Evolutionary conservation across 768 basidiomycete genomes (phyloP), one percentile per base, ranked within the genome.

Genomic region (Scleroderma citrinum): DNA sequence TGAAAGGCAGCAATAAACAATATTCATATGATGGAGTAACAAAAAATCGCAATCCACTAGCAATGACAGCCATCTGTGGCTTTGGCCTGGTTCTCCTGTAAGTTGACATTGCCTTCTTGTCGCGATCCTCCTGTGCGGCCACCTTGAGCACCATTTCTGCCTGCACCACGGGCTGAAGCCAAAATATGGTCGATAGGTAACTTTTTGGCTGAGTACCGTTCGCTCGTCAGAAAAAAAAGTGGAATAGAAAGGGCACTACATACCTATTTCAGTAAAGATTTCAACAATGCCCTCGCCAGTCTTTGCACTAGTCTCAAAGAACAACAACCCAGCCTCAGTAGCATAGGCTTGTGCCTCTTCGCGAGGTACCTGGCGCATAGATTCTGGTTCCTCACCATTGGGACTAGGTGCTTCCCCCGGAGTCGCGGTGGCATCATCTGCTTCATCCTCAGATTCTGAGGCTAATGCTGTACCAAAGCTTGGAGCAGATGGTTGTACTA

Each of bases 241-340:
- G 24, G 30, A 11, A 39, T 5, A 16, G 44, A 16, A 42, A 17
- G 48, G 49, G 36, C 23, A 3, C 19, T 13, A 67, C 80, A 48
- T 46, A 97, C 94, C 95, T 61, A 99, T 98, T 70, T 97, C 94
- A 11, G 94, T 98, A 68, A 99, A 99, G 26, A 98, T 82, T 61
- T 98, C 96, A 21, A 92, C 87, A 48, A 98, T 81, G 34, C 92
- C 93, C 60, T 94, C 88, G 16, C 94, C 93, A 5, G 91, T 92
- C 81, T 98, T 99, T 21, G 96, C 96, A 60, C 87, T 90, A 32
- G 94, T 96, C 75, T 99, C 96, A 58, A 95, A 96, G 77, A 98
- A 98, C 36, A 99, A 71, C 37, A 98, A 67, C 1, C 90, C 88
- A n/a, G 88, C 85, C 69, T 98, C 96, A 48, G 87, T 81, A 12